Percentiles rank a stretch among this genome's conserved stretches.
Conservation (phyloP, 352 stramenopile species). For the Plasmopara viticola region DNA sequence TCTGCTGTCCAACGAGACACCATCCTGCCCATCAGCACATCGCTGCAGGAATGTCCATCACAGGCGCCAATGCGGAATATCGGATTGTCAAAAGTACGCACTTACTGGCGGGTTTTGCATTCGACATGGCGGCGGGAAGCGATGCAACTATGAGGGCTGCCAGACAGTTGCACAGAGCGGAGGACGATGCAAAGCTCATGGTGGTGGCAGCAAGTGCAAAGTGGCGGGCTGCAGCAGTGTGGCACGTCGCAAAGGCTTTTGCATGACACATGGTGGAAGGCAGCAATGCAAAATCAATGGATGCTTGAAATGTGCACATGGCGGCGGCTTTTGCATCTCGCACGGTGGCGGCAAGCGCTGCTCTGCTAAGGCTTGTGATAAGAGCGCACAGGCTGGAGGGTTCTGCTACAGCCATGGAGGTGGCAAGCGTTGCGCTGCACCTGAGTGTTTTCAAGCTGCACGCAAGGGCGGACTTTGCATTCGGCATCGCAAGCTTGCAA, state of each 20-base stretch:
- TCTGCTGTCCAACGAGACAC: constrained; percentile 34
- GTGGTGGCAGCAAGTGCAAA: constrained; percentile 79
- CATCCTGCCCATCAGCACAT: constrained; percentile 4
- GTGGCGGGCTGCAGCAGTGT: constrained; percentile 44
- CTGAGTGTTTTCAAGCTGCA: constrained; percentile 70
- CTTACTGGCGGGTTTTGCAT: constrained; percentile 68
- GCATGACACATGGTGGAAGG: constrained; percentile 63
- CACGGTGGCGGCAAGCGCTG: constrained; percentile 67
- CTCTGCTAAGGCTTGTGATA: constrained; percentile 40
- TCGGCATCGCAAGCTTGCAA: constrained; percentile 45
- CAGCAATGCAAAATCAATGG: constrained; percentile 68
- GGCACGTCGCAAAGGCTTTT: constrained; percentile 64
- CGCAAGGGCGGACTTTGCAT: constrained; percentile 79
- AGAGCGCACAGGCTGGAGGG: constrained; percentile 66
- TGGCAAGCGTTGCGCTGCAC: constrained; percentile 62
- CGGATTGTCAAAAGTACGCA: constrained; percentile 57
- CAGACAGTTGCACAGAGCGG: constrained; percentile 72
- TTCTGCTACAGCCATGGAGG: constrained; percentile 79
- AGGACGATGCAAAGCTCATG: constrained; percentile 77
- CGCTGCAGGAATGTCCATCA: constrained; percentile 29
- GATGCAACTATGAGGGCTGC: constrained; percentile 49
- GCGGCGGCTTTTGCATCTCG: constrained; percentile 71
- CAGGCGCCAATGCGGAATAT: constrained; percentile 53
- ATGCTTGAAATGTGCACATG: constrained; percentile 70
- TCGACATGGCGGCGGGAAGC: constrained; percentile 68